Base-by-base conservation (phyloP, 1,139 yeast genomes). In the Citeromyces hawaiiensis region DNA sequence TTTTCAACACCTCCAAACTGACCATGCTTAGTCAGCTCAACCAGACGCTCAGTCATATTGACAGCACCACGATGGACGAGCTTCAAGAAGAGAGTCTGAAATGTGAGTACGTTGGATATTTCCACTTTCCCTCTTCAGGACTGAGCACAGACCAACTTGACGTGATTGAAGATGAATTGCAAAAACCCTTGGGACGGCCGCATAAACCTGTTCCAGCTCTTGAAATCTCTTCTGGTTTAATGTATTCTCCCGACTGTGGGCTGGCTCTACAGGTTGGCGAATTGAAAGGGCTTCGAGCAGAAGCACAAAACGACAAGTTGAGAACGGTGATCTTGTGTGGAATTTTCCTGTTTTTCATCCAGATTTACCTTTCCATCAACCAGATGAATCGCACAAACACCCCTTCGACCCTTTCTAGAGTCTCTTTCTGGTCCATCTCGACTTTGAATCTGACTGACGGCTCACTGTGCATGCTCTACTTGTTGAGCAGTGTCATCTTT, bases 231-330 rank as follows among this genome's bases (percentile, higher is more conserved):
- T 59, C 68, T 8, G 83, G 81, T 4, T 47, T 83, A 18, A 45
- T 85, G 15, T 87, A 83, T 51, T 85, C 96, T 0, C 96, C 96
- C 0, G 95, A 88, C 53, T 88, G 97, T 61, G 94, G 88, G 0
- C 54, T 80, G 3, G 56, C 70, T 0, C 46, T 83, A 9, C 55
- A 62, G 2, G 48, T 72, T 11, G 61, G 61, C 19, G 50, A 54
- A 3, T 61, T 72, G n/a, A 48, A 47, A n/a, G 96, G 95, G 0
- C 61, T 70, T 15, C 70, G 75, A 44, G 57, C 62, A 40, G 85
- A 76, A 48, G 64, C 74, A 3, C 66, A 63, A 38, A 61, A 68
- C 38, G 49, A 52, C 18, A 55, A 66, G 39, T 58, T 70, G 29
- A 66, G 72, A 44, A 54, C 53, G n/a, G 63, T 70, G 14, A 57